Conservation (phyloP, 306 rosid genomes). For the Crotalaria pallida region DNA sequence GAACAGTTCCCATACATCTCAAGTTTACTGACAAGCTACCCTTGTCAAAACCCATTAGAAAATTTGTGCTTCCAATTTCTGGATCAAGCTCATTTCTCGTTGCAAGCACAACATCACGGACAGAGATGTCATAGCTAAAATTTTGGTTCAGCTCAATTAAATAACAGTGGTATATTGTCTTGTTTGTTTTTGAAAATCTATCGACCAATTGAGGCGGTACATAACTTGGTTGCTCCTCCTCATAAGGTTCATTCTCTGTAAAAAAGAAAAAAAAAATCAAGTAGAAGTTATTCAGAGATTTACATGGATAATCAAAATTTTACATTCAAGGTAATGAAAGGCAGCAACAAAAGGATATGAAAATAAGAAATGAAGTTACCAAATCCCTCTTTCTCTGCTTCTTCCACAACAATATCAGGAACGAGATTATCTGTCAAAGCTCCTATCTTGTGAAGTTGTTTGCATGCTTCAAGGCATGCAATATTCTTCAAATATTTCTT, state of each 20-base stretch:
- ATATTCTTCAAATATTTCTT: conserved; percentile 46
- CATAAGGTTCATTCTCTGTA: conserved; percentile 46
- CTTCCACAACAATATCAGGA: conserved; percentile 57
- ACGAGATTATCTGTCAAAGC: conserved; percentile 79
- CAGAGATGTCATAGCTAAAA: conserved; percentile 41
- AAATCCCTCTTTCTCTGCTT: conserved; percentile 38
- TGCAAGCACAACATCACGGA: conserved; percentile 54
- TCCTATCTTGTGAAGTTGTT: conserved; percentile 70
- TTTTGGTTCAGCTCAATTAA: conserved; percentile 51
- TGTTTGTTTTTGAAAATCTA: conserved; percentile 10
- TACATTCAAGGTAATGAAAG: background rate
- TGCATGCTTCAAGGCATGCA: conserved; percentile 93
- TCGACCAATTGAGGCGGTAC: conserved; percentile 57
- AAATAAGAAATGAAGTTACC: conserved; percentile 37
- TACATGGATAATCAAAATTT: background rate
- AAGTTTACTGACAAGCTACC: conserved; percentile 51
- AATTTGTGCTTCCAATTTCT: conserved; percentile 41
- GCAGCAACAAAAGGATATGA: background rate
- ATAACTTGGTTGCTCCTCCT: conserved; percentile 54
- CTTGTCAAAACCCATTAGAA: conserved; percentile 42
- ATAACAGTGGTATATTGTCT: conserved; percentile 57
- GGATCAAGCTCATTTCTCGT: conserved; percentile 45
- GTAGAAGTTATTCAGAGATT: background rate
- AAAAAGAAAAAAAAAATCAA: conserved; percentile 19
- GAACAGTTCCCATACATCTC: conserved; percentile 40